phyloP scores from a whole-genome alignment of 495 filamentous ascomycete species.

The Podospora fimiseda region DNA sequence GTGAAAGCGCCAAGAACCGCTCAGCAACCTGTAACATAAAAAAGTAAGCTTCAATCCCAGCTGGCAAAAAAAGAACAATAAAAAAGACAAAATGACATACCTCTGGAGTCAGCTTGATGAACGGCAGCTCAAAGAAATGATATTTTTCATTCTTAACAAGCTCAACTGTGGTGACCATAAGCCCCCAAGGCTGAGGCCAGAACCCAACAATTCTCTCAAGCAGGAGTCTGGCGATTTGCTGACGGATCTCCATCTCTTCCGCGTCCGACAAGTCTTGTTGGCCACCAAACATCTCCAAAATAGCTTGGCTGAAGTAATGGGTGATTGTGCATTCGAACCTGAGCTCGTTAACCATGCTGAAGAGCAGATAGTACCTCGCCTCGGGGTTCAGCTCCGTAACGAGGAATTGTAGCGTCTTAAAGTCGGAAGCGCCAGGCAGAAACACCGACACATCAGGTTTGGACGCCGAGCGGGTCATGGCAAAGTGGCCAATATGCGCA shows the following conservation, averaged over 20 bases:
- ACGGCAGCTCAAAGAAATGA: constrained; percentile 85
- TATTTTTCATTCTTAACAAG: constrained; percentile 84
- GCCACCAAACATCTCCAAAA: constrained; percentile 84
- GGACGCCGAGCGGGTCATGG: constrained; percentile 49
- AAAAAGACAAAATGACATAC: constrained; percentile 49
- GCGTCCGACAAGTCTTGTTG: constrained; percentile 67
- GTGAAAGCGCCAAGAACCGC: constrained; percentile 22
- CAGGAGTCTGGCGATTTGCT: constrained; percentile 82
- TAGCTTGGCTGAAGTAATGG: constrained; percentile 83
- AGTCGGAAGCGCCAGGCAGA: constrained; percentile 61
- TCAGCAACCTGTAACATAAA: constrained; percentile 34
- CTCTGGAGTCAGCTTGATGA: constrained; percentile 82
- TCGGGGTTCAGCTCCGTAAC: constrained; percentile 68
- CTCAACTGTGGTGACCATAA: constrained; percentile 86
- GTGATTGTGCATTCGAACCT: constrained; percentile 85
- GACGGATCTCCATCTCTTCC: constrained; percentile 73
- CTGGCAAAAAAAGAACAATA: constrained; percentile 7
- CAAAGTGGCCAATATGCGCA: constrained; percentile 70
- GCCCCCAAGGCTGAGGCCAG: constrained; percentile 93
- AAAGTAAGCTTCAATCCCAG: constrained; percentile 8
- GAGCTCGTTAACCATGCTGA: constrained; percentile 84
- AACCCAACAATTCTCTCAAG: constrained; percentile 82
- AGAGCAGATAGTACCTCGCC: constrained; percentile 75
- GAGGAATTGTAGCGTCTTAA: constrained; percentile 66
- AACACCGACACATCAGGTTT: constrained; percentile 59